Conservation (phyloP, 805 yeast genomes). For the Blastobotrys peoriensis region DNA sequence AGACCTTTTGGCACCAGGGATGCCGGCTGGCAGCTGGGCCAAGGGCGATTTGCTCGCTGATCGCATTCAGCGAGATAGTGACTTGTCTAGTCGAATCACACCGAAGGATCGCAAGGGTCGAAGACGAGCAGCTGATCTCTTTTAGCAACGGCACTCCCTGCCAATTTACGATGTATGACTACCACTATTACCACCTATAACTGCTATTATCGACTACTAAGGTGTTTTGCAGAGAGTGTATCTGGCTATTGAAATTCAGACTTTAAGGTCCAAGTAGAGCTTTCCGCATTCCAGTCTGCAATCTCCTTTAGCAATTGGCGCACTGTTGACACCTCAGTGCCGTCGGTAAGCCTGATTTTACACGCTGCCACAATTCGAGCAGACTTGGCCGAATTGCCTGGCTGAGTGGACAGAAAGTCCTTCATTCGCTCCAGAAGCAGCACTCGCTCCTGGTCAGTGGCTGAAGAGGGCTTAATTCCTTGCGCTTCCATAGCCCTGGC, state of each 20-base stretch:
- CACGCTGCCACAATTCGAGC: conserved; percentile 40
- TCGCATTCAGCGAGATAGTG: background rate
- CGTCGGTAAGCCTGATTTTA: conserved; percentile 37
- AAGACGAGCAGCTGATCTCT: background rate
- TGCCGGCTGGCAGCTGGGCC: background rate
- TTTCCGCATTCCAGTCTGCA: conserved; percentile 57
- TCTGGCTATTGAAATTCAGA: too few relatives aligned
- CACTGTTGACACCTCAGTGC: conserved; percentile 52
- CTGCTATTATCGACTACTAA: too few relatives aligned
- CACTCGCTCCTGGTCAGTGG: conserved; percentile 13
- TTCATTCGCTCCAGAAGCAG: conserved; percentile 34
- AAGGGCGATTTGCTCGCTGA: background rate
- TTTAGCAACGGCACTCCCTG: background rate
- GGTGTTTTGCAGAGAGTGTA: too few relatives aligned
- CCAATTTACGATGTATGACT: too few relatives aligned
- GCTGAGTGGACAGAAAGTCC: conserved; percentile 33
- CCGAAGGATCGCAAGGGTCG: background rate
- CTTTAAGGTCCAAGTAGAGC: conserved; percentile 61
- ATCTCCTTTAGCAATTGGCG: conserved; percentile 64
- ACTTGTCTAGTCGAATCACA: background rate
- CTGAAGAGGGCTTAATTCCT: background rate
- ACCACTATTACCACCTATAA: too few relatives aligned
- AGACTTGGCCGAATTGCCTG: conserved; percentile 42
- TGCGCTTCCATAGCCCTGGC: conserved; percentile 1
- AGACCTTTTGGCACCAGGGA: background rate